phyloP scores from a whole-genome alignment of 106 monocot species.

The Dioscorea dumetorum region DNA sequence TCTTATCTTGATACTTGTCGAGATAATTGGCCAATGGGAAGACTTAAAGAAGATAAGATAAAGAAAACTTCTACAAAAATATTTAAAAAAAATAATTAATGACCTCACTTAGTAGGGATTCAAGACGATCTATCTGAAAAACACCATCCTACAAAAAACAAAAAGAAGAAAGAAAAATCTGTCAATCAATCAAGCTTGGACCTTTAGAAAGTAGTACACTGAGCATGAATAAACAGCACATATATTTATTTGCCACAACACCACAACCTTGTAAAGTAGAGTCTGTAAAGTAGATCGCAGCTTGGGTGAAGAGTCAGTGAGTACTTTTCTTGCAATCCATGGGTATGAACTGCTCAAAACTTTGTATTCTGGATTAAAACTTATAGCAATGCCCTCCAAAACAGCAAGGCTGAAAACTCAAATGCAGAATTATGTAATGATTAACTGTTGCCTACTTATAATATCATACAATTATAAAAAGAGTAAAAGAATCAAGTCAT shows the following conservation, averaged over 20 bases:
- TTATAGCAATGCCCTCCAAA: slow-evolving; percentile 88
- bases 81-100: neutral
- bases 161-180: slow-evolving; percentile 1
- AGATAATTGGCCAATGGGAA: too few relatives aligned
- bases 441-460: too few relatives aligned
- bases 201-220: neutral
- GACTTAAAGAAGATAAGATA: too few relatives aligned
- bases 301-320: slow-evolving; percentile 81
- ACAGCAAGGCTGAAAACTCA: slow-evolving; percentile 84
- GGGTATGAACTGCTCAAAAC: slow-evolving; percentile 97
- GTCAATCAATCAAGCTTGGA: neutral
- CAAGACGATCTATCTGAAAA: slow-evolving; percentile 94
- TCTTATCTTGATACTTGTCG: too few relatives aligned
- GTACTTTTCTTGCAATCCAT: slow-evolving; percentile 99
- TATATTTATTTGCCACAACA: too few relatives aligned
- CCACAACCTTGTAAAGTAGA: slow-evolving; percentile 80
- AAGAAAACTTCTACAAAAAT: too few relatives aligned
- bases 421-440: too few relatives aligned
- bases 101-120: slow-evolving; percentile 89
- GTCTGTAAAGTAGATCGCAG: slow-evolving; percentile 76
- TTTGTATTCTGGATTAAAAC: slow-evolving; percentile 91
- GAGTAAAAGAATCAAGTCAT: neutral
- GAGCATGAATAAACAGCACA: too few relatives aligned
- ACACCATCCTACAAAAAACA: slow-evolving; percentile 46
- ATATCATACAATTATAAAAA: neutral